Base-by-base conservation (phyloP, 192 early-diverging fungal species). In the Spizellomyces sp. region DNA sequence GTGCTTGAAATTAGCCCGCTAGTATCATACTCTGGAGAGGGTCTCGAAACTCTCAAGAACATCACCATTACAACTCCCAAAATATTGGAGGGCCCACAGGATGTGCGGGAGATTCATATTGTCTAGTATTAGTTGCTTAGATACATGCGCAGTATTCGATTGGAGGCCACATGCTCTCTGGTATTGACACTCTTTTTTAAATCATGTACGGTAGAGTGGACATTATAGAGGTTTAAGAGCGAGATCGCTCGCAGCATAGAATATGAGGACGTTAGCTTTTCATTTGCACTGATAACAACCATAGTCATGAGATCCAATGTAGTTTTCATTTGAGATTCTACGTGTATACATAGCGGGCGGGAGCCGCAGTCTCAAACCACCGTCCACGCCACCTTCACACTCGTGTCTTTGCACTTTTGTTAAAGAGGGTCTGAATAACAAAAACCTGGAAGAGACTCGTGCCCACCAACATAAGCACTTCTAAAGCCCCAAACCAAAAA, bases 381-480 rank as follows among this genome's bases (percentile, higher is more conserved):
- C 4, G 14, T 19, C 50, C 17, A 4, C n/a, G 50, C 17, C 50
- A 54, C 50, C 50, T 54, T 56, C 54, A 79, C 27, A 79, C 71
- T 66, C 77, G 45, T 48, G 73, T 64, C 48, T 66, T 68, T 8
- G 67, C 77, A 62, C 61, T 63, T 73, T 80, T 83, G 48, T 56
- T 70, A 81, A 99, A 99, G 87, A 99, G 95, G 21, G 86, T 92
- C 77, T 90, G 89, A 71, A 99, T 92, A 27, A 94, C 90, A 80
- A 92, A 94, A 19, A 99, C 95, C 84, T 99, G 98, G n/a, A 94
- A 69, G 9, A 88, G 87, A 9, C 94, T 90, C 83, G 95, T 95
- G 55, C 83, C 62, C 43, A 98, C 84, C 52, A 99, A 92, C 47
- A 91, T 74, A 52, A 88, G 59, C 62, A 86, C 88, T 80, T 97